Base-by-base conservation (phyloP, 164 flowering plant genomes). In the Nymphaea thermarum region DNA sequence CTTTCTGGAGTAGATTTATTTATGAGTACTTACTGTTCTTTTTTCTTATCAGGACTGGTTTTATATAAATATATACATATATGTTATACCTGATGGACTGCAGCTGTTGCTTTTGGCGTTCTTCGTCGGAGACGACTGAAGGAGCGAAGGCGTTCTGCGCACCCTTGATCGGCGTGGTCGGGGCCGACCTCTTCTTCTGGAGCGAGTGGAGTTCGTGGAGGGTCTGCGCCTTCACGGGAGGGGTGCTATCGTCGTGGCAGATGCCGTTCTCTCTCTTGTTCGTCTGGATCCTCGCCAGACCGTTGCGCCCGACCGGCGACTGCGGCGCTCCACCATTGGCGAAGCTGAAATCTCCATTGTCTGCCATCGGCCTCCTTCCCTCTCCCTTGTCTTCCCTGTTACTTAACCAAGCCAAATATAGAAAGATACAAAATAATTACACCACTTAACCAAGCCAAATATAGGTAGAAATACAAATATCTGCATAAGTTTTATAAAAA, bases 81-180 rank as follows among this genome's bases (percentile, higher is more conserved):
- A n/a, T n/a, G n/a, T n/a, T n/a, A n/a, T 74, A 91, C 98, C 99
- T 95, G 81, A 95, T 95, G 65, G 99, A 95, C 76, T 95, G 94
- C 7, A 95, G 91, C 75, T 92, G 98, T 73, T 79, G 93, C 51
- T 82, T 82, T n/a, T 83, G 84, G 70, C 96, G 90, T 0, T 87
- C 91, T 16, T 83, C 96, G 55, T 94, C 94, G 18, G 96, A 77
- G 17, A 83, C 0, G 12, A 55, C 12, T 3, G 64, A 8, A 4
- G 74, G 44, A 6, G 83, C 63, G 44, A 81, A 78, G 43, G 84
- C 66, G 15, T 77, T 83, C 44, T 67, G 77, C 8, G 77, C 36
- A 7, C 77, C 86, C 4, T 76, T 76, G 41, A 77, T 75, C 0
- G 99, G 99, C 1, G 96, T 90, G 11, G 82, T 84, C 1, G 99